Percentiles rank a stretch among this genome's conserved stretches.
Conservation (phyloP, 805 yeast genomes). For the Spathaspora boniae region DNA sequence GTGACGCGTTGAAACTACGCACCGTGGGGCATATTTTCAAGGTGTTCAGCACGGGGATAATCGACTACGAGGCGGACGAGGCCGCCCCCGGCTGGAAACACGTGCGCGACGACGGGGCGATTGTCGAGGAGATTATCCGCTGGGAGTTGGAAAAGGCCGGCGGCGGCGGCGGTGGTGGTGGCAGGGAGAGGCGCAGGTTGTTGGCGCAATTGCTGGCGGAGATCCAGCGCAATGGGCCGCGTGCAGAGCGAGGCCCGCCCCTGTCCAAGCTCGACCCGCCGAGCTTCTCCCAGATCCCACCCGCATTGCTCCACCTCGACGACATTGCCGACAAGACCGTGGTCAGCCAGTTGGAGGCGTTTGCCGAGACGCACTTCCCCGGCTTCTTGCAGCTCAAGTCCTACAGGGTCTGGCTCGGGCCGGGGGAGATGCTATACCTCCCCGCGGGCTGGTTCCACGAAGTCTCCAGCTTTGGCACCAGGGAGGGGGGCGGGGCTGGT, state of each 20-base stretch:
- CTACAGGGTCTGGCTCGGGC: conserved; percentile 46
- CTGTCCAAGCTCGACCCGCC: conserved; percentile 50
- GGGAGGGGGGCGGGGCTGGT: conserved; percentile 14
- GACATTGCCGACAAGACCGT: conserved; percentile 36
- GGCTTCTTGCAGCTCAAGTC: conserved; percentile 40
- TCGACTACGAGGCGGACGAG: conserved; percentile 54
- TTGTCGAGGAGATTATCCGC: conserved; percentile 45
- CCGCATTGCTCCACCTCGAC: conserved; percentile 57
- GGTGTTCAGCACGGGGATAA: conserved; percentile 59
- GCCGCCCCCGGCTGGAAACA: conserved; percentile 63
- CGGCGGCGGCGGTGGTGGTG: conserved; percentile 12
- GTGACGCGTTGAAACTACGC: conserved; percentile 53
- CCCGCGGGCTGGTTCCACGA: conserved; percentile 87
- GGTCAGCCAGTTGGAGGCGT: conserved; percentile 24
- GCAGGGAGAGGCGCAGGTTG: conserved; percentile 17
- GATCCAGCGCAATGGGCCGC: conserved; percentile 8
- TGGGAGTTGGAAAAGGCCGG: conserved; percentile 35
- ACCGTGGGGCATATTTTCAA: conserved; percentile 61
- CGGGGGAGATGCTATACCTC: conserved; percentile 65
- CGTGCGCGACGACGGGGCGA: conserved; percentile 60
- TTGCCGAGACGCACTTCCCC: conserved; percentile 47
- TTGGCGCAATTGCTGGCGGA: conserved; percentile 8
- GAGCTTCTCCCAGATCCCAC: conserved; percentile 63
- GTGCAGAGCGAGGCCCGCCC: too few relatives aligned
- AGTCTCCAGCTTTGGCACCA: conserved; percentile 58